Conservation (phyloP, 2,329 filamentous ascomycete genomes). For the Aureobasidium sp. region DNA sequence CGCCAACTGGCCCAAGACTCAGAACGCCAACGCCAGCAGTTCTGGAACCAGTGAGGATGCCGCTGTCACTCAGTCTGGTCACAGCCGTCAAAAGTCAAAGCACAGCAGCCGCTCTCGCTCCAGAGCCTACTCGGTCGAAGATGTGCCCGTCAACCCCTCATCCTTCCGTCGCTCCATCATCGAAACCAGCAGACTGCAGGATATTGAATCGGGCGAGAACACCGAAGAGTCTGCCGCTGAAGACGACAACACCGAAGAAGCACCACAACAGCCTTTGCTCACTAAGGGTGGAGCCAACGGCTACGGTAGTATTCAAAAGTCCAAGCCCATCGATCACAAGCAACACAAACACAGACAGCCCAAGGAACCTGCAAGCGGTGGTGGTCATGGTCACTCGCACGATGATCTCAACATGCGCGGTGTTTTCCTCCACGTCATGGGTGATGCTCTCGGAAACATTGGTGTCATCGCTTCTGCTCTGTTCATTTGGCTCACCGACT, state of each 20-base stretch:
- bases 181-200: conserved; percentile 61
- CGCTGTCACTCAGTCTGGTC: conserved; percentile 24
- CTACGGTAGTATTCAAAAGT: conserved; percentile 23
- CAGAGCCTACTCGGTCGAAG: conserved; percentile 53
- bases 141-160: conserved; percentile 77
- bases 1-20: conserved; percentile 40
- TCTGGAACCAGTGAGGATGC: conserved; percentile 25
- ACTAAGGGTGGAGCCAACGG: conserved; percentile 29
- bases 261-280: conserved; percentile 27
- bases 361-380: conserved; percentile 50
- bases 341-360: conserved; percentile 76
- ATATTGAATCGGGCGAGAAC: conserved; percentile 48
- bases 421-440: conserved; percentile 63
- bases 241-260: conserved; percentile 26
- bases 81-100: conserved; percentile 47
- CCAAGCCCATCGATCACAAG: conserved; percentile 31
- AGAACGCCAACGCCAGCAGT: conserved; percentile 9
- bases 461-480: conserved; percentile 78
- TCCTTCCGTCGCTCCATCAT: conserved; percentile 92
- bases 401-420: conserved; percentile 91
- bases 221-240: conserved; percentile 45
- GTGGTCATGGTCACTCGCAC: conserved; percentile 68
- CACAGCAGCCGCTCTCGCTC: conserved; percentile 57
- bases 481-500: conserved; percentile 85
- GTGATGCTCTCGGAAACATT: conserved; percentile 78